Evolutionary conservation across 2,329 filamentous ascomycete species (phyloP).

Genomic region (Trichophyton mentagrophytes): DNA sequence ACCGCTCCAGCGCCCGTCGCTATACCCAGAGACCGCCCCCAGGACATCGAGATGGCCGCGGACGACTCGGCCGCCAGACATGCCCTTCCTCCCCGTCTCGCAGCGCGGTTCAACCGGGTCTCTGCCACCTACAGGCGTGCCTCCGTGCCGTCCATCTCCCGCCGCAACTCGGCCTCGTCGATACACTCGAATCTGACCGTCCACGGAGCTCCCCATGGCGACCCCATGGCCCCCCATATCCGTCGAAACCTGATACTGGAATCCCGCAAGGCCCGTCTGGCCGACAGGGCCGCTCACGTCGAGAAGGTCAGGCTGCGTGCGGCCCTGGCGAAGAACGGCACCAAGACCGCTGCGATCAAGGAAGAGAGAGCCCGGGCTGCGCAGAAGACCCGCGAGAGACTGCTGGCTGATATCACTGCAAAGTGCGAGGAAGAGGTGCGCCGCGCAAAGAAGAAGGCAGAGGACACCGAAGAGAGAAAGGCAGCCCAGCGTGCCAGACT

Average conservation of each 20-base stretch:
- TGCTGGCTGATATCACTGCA: slow-evolving; percentile 51
- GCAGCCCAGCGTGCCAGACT: slow-evolving; percentile 48
- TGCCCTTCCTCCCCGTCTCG: slow-evolving; percentile 47
- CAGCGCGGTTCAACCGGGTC: slow-evolving; percentile 48
- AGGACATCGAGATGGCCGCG: slow-evolving; percentile 33
- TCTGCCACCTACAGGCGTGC: slow-evolving; percentile 44
- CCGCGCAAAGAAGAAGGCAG: slow-evolving; percentile 52
- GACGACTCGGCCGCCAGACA: slow-evolving; percentile 28
- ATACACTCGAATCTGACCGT: slow-evolving; percentile 49
- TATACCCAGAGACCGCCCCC: neutral
- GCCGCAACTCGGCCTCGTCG: slow-evolving; percentile 52
- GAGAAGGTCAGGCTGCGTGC: slow-evolving; percentile 53
- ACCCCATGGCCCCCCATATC: slow-evolving; percentile 51
- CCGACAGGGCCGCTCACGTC: slow-evolving; percentile 52
- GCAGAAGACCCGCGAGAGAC: slow-evolving; percentile 49
- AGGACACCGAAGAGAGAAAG: slow-evolving; percentile 52
- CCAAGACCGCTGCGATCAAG: slow-evolving; percentile 40
- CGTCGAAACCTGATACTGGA: slow-evolving; percentile 54
- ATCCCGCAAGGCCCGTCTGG: slow-evolving; percentile 49
- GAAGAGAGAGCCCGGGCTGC: slow-evolving; percentile 52
- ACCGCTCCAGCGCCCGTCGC: neutral
- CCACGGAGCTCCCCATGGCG: slow-evolving; percentile 29
- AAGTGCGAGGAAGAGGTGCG: slow-evolving; percentile 54
- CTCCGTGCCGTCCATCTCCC: slow-evolving; percentile 46
- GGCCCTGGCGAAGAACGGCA: slow-evolving; percentile 47